These are phyloP conservation scores for Eimeria brunetti DNA, from an alignment of 169 alveolate genomes.

Conservation along the genomic window DNA sequence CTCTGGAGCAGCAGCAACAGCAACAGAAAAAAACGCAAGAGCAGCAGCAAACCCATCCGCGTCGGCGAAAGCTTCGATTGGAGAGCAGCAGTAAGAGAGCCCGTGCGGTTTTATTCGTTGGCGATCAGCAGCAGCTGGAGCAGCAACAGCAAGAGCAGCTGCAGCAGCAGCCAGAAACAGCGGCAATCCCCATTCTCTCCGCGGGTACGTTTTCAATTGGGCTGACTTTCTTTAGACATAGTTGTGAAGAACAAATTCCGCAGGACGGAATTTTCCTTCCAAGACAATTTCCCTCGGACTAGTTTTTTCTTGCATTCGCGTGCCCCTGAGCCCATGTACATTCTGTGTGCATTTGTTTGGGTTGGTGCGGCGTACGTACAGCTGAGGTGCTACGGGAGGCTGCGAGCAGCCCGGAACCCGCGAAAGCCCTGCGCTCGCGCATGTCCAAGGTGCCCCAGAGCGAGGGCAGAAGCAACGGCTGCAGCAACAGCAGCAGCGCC, in stretches of 20 bases:
- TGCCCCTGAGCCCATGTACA: too few species aligned
- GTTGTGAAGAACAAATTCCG: too few species aligned
- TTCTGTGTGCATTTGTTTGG: background rate
- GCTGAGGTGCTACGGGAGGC: conserved; percentile 60
- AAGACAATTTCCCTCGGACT: too few species aligned
- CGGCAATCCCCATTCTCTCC: conserved; percentile 10
- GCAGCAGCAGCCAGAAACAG: conserved; percentile 18
- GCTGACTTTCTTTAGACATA: background rate
- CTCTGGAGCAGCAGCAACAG: conserved; percentile 9
- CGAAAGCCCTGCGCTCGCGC: conserved; percentile 31
- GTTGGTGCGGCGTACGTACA: background rate
- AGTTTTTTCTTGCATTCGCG: too few species aligned
- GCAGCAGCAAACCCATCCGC: background rate
- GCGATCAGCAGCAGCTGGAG: conserved; percentile 2
- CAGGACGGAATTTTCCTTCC: too few species aligned
- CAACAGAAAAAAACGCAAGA: background rate
- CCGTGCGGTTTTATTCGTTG: conserved; percentile 54
- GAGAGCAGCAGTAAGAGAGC: background rate
- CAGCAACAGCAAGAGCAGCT: conserved; percentile 35
- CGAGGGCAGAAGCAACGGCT: conserved; percentile 4
- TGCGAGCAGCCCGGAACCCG: conserved; percentile 11
- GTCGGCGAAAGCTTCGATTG: background rate
- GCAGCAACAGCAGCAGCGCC: conserved; percentile 16
- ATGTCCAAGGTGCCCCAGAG: conserved; percentile 8
- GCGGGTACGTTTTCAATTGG: conserved; percentile 2